Evolutionary conservation across 805 yeast genomes (phyloP).

Genomic region (Lipomyces yamadae): DNA sequence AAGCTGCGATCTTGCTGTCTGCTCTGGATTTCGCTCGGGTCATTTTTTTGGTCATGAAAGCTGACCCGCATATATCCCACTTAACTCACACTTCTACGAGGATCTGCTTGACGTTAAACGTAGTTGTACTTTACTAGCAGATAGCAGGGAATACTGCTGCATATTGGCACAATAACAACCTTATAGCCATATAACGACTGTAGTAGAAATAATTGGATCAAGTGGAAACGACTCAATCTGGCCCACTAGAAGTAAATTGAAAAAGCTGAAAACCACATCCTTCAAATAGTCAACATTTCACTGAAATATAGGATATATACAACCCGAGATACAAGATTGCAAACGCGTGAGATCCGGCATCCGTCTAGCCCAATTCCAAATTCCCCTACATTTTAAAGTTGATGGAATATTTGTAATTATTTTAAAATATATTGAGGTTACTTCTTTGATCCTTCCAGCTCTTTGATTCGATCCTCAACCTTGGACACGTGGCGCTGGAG

Average conservation of each 20-base stretch:
- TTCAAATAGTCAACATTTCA: background rate
- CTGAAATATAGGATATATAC: background rate
- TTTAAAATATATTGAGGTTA: constrained; percentile 32
- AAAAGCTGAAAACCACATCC: background rate
- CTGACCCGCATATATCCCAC: background rate
- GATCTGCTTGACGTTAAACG: background rate
- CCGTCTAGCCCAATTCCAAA: background rate
- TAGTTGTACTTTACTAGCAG: background rate
- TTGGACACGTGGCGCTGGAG: constrained; percentile 69
- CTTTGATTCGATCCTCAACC: constrained; percentile 70
- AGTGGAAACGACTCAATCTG: no score
- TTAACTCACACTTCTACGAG: background rate
- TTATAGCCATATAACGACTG: no score
- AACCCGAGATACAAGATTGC: background rate
- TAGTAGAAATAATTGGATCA: no score
- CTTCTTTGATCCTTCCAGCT: constrained; percentile 51
- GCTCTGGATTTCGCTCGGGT: no score
- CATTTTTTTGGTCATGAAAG: no score
- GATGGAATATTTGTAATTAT: no score
- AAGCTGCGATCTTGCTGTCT: no score
- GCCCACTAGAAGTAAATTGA: background rate
- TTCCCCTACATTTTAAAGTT: no score
- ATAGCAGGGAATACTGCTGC: no score
- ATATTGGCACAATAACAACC: no score
- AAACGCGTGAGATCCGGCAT: background rate